A percentile compares a stretch with the other conserved stretches of the same genome.
Conservation (phyloP, 2,329 filamentous ascomycete species). For the Scedosporium aurantiacum region DNA sequence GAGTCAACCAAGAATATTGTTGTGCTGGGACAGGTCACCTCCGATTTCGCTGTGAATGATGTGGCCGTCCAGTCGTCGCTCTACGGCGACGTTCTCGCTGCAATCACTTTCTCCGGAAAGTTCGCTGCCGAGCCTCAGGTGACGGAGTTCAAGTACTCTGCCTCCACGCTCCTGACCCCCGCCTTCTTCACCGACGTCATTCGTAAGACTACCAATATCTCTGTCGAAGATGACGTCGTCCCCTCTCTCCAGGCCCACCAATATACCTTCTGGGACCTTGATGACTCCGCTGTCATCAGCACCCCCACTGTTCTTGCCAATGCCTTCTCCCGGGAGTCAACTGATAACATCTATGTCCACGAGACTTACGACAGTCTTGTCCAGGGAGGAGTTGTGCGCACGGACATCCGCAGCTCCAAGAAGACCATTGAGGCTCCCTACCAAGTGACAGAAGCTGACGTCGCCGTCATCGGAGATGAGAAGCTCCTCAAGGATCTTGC, state of each 20-base stretch:
- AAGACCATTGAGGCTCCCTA: slow-evolving; percentile 81
- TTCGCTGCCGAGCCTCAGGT: slow-evolving; percentile 54
- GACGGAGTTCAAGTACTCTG: slow-evolving; percentile 82
- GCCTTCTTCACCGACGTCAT: slow-evolving; percentile 38
- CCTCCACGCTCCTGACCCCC: slow-evolving; percentile 47
- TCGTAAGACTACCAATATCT: slow-evolving; percentile 34
- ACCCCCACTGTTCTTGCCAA: slow-evolving; percentile 51
- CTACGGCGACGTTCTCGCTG: slow-evolving; percentile 82
- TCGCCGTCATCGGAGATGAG: slow-evolving; percentile 67
- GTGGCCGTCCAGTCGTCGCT: slow-evolving; percentile 69
- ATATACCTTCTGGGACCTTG: slow-evolving; percentile 89
- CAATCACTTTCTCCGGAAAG: slow-evolving; percentile 66
- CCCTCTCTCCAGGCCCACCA: slow-evolving; percentile 55
- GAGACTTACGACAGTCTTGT: slow-evolving; percentile 54
- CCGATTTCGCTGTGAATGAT: slow-evolving; percentile 63
- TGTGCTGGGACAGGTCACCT: slow-evolving; percentile 79
- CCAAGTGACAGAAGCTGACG: slow-evolving; percentile 65
- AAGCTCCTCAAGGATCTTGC: slow-evolving; percentile 72
- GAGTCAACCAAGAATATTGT: slow-evolving; percentile 63
- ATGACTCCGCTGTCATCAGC: slow-evolving; percentile 55
- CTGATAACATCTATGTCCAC: slow-evolving; percentile 49
- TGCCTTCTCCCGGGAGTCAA: slow-evolving; percentile 61
- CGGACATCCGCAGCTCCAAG: slow-evolving; percentile 73
- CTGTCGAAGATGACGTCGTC: slow-evolving; percentile 34
- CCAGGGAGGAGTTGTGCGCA: slow-evolving; percentile 69